Percentiles rank a stretch among this genome's conserved stretches.
Conservation (phyloP, 306 rosid genomes). For the Quillaja saponaria region DNA sequence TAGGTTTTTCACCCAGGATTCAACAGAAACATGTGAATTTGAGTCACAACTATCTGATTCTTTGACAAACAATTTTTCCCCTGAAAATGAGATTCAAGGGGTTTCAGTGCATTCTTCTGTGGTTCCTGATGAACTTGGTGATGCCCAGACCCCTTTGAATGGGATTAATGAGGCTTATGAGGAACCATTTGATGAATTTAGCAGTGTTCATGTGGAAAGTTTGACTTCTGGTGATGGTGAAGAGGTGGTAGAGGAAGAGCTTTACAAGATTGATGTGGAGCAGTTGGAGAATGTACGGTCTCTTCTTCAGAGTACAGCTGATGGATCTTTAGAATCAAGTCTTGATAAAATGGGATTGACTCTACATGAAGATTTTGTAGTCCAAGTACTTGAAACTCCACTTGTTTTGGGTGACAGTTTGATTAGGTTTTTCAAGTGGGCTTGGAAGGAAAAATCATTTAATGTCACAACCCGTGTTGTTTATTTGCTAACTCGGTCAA, state of each 20-base stretch:
- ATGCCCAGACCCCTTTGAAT: conserved; percentile 15
- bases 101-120: conserved; percentile 2
- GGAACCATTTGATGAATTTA: conserved; percentile 17
- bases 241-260: conserved; percentile 24
- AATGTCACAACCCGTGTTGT: conserved; percentile 39
- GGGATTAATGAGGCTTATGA: conserved; percentile 3
- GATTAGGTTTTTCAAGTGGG: conserved; percentile 68
- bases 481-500: conserved; percentile 45
- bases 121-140: conserved; percentile 21
- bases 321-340: conserved; percentile 54
- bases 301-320: conserved; percentile 47
- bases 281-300: conserved; percentile 51
- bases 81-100: neutral
- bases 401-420: conserved; percentile 53
- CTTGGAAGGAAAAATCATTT: conserved; percentile 47
- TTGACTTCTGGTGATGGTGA: neutral
- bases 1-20: conserved; percentile 39
- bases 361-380: conserved; percentile 47
- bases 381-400: conserved; percentile 51
- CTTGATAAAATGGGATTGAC: conserved; percentile 49
- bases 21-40: conserved; percentile 5
- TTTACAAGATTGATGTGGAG: conserved; percentile 48
- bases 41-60: conserved; percentile 22
- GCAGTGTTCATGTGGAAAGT: conserved; percentile 5
- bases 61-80: neutral